Evolutionary conservation across 1,139 yeast genomes (phyloP), one percentile per base, ranked within the genome.

Genomic region (Yamadazyma jaroonii): DNA sequence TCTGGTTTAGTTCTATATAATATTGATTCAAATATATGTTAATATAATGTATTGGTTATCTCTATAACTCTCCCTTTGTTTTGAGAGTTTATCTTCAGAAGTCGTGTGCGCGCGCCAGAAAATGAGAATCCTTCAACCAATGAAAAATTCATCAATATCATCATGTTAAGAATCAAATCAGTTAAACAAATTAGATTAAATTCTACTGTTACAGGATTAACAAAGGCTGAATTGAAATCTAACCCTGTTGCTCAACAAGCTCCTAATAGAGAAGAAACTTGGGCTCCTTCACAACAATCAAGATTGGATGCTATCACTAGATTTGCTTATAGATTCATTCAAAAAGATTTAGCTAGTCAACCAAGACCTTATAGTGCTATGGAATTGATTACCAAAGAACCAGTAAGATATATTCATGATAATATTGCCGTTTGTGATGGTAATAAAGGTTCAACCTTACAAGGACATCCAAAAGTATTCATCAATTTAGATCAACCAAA

Each of bases 341-440:
- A 86, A 54, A 77, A 71, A 47, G 87, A 86, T 56, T 67, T 86
- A 45, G 68, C 63, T 4, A 54, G 60, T 41, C 94, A 87, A 63
- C 96, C 96, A 43, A 76, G 76, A 54, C 90, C 95, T 6, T 77
- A 80, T 47, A 87, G 95, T 33, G 95, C 95, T 44, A 87, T 87
- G 56, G 92, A 86, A 39, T 72, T 87, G 59, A 84, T 87, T 54
- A 82, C 85, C 31, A 64, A 83, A 54, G 80, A 81, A 54, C 95
- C 96, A 9, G 65, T 87, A 35, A 67, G 79, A 51, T 84, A 77
- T 57, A 67, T 86, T 48, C 77, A 76, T 48, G 57, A 57, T 26
- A 74, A 77, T 52, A 60, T 79, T 41, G 96, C 95, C 2, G 94
- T 84, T 14, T 87, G 96, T 57, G 88, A 84, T 54, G 96, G 95